Conservation (phyloP, 768 basidiomycete species). For the Calvatia gigantea region DNA sequence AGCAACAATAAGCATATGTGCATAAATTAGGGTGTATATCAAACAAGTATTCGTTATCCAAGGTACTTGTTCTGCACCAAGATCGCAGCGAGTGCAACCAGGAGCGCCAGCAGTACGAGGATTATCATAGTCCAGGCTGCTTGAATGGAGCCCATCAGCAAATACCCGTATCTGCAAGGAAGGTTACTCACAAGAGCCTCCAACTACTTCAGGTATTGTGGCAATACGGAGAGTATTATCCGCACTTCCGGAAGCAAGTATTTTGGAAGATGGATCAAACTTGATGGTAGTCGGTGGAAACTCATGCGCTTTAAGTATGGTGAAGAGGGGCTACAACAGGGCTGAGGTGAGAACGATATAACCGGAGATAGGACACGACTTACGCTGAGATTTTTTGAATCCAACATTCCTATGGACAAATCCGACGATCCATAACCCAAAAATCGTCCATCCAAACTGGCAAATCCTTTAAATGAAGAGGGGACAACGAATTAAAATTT, state of each 20-base stretch:
- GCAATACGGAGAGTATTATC: constrained; percentile 86
- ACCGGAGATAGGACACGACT: constrained; percentile 19
- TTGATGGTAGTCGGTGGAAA: constrained; percentile 87
- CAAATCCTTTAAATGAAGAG: constrained; percentile 10
- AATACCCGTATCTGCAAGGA: constrained; percentile 6
- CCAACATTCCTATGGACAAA: constrained; percentile 78
- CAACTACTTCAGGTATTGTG: constrained; percentile 31
- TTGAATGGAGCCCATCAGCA: constrained; percentile 2
- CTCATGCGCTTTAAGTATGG: constrained; percentile 91
- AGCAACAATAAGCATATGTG: constrained; percentile 15
- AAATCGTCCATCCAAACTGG: constrained; percentile 75
- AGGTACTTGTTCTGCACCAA: constrained; percentile 26
- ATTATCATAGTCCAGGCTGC: constrained; percentile 39
- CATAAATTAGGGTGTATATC: constrained; percentile 5
- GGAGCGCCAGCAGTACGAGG: constrained; percentile 37
- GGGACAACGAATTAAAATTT: neutral
- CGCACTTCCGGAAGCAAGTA: constrained; percentile 86
- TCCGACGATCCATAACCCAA: constrained; percentile 89
- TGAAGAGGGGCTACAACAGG: constrained; percentile 67
- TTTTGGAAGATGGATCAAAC: constrained; percentile 80
- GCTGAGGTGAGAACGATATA: neutral
- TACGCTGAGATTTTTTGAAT: constrained; percentile 75
- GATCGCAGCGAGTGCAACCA: constrained; percentile 41
- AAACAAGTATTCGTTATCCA: neutral
- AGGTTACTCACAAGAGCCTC: constrained; percentile 47